phyloP scores from a whole-genome alignment of 1,284 basidiomycete species.

The Ganoderma sinense region DNA sequence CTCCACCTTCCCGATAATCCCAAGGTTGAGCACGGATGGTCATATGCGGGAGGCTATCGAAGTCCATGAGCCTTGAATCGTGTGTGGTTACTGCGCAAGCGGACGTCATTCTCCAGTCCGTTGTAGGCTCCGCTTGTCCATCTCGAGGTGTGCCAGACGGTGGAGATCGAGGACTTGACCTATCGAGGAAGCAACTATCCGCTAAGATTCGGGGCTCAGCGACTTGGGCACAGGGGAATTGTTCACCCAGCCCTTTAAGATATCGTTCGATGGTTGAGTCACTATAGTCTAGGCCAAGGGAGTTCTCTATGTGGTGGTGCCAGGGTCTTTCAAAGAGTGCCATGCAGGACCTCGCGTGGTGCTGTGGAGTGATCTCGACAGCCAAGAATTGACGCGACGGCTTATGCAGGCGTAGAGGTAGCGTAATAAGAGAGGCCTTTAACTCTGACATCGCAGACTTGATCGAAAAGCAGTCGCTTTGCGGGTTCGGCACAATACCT shows the following conservation, averaged over 20 bases:
- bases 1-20: background rate
- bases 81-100: constrained; percentile 3
- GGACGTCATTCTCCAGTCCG: background rate
- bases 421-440: too few species aligned
- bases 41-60: background rate
- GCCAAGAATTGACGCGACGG: background rate
- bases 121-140: background rate
- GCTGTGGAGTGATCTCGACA: background rate
- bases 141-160: background rate
- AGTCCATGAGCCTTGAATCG: background rate
- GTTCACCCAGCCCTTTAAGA: background rate
- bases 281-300: background rate
- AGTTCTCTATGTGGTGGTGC: background rate
- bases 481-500: background rate
- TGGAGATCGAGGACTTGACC: background rate
- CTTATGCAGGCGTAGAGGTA: background rate
- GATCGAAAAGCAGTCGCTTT: background rate
- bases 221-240: background rate
- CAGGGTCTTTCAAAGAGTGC: background rate
- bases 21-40: background rate
- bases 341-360: background rate
- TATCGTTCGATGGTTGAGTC: background rate
- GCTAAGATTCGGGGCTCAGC: background rate
- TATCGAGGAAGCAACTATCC: background rate
- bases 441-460: background rate